phyloP scores from a whole-genome alignment of 1,284 basidiomycete genomes.

The Entoloma clypeatum region DNA sequence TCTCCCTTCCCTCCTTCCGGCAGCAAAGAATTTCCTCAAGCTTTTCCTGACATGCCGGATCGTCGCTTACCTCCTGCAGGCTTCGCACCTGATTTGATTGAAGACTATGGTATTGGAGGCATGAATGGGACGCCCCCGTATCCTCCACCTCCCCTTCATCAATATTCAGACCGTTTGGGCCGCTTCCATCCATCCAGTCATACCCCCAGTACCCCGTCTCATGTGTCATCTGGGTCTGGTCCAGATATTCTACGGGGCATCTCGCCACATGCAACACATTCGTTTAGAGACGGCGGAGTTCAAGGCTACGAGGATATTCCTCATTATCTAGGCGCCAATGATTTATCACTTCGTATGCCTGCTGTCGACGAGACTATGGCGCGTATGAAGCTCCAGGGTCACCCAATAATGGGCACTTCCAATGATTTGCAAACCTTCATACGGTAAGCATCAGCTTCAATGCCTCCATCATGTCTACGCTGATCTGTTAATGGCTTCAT shows the following conservation, averaged over 20 bases:
- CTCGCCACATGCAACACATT: slow-evolving; percentile 63
- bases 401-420: slow-evolving; percentile 53
- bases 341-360: slow-evolving; percentile 56
- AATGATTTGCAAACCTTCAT: slow-evolving; percentile 78
- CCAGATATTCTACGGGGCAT: slow-evolving; percentile 61
- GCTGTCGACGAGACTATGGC: slow-evolving; percentile 59
- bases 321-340: slow-evolving; percentile 50
- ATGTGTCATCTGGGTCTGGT: slow-evolving; percentile 39
- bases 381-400: slow-evolving; percentile 58
- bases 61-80: slow-evolving; percentile 51
- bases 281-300: slow-evolving; percentile 46
- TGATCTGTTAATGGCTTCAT: slow-evolving; percentile 18
- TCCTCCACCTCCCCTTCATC: slow-evolving; percentile 43
- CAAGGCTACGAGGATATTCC: slow-evolving; percentile 54
- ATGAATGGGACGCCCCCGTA: slow-evolving; percentile 46
- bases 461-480: slow-evolving; percentile 15
- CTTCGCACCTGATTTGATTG: slow-evolving; percentile 56
- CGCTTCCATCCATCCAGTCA: slow-evolving; percentile 50
- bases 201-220: slow-evolving; percentile 38
- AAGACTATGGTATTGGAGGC: slow-evolving; percentile 54
- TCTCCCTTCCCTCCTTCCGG: slow-evolving; percentile 46
- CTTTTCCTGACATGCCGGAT: slow-evolving; percentile 54
- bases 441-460: slow-evolving; percentile 45
- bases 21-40: slow-evolving; percentile 52
- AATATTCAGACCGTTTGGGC: slow-evolving; percentile 54